Percentiles rank a stretch among this genome's conserved stretches.
phyloP scores from a whole-genome alignment of 495 filamentous ascomycete genomes.

The Xylaria acuta region DNA sequence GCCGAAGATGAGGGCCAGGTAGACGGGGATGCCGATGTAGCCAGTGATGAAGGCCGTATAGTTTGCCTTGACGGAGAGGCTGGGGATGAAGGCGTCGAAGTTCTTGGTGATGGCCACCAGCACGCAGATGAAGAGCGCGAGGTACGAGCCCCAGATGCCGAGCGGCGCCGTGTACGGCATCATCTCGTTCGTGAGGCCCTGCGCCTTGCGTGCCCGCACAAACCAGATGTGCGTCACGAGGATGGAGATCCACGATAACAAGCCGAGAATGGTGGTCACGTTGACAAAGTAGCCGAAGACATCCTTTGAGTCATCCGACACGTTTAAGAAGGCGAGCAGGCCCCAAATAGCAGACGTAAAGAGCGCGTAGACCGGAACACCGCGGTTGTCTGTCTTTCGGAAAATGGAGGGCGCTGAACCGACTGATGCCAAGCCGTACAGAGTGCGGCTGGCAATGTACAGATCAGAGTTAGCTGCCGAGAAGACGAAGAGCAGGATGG shows the following conservation, averaged over 20 bases:
- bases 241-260: constrained; percentile 85
- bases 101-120: constrained; percentile 80
- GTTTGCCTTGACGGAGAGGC: constrained; percentile 54
- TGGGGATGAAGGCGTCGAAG: constrained; percentile 71
- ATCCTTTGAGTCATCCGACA: constrained; percentile 65
- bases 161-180: constrained; percentile 79
- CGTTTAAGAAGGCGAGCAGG: constrained; percentile 80
- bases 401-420: constrained; percentile 78
- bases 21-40: constrained; percentile 83
- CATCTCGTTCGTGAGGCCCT: constrained; percentile 66
- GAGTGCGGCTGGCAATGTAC: constrained; percentile 83
- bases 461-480: constrained; percentile 78
- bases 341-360: constrained; percentile 64
- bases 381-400: constrained; percentile 70
- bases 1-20: constrained; percentile 72
- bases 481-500: constrained; percentile 80
- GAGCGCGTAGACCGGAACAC: constrained; percentile 78
- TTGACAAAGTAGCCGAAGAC: constrained; percentile 90
- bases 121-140: constrained; percentile 70
- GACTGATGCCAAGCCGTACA: constrained; percentile 79
- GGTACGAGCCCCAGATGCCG: constrained; percentile 69
- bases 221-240: constrained; percentile 84
- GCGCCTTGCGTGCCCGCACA: constrained; percentile 73
- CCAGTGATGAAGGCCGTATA: constrained; percentile 81
- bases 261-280: constrained; percentile 78